Evolutionary conservation across 345 rosid species (phyloP).

Genomic region (Gossypium anomalum): DNA sequence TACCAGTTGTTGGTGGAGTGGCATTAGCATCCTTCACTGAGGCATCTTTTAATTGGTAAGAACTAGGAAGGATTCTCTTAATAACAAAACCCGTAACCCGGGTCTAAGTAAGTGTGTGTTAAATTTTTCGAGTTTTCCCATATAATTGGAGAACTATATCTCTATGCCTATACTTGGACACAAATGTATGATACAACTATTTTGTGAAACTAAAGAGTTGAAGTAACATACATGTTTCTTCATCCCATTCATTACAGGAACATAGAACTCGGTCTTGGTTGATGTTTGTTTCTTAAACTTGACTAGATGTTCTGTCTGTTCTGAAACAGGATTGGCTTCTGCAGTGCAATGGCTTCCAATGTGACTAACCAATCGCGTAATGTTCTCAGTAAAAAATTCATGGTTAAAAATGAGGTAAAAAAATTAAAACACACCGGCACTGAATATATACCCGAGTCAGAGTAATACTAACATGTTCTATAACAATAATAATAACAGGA

Average conservation of each 20-base stretch:
- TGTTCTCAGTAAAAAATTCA: constrained; percentile 73
- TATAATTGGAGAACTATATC: too few species aligned
- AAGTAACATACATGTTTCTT: background rate
- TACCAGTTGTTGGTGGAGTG: constrained; percentile 83
- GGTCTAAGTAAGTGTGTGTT: too few species aligned
- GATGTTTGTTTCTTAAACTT: background rate
- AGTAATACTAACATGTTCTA: background rate
- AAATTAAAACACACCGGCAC: too few species aligned
- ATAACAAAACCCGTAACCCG: background rate
- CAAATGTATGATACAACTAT: too few species aligned
- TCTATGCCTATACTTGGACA: too few species aligned
- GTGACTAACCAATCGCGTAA: constrained; percentile 85
- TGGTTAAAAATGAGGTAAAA: constrained; percentile 58
- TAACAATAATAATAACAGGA: constrained; percentile 37
- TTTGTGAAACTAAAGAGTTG: too few species aligned
- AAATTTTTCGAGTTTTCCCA: too few species aligned
- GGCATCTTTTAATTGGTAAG: constrained; percentile 78
- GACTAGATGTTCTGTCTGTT: constrained; percentile 1
- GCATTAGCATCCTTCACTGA: constrained; percentile 80
- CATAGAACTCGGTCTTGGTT: background rate
- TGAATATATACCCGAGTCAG: background rate
- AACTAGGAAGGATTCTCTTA: background rate
- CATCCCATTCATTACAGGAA: background rate
- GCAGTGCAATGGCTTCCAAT: constrained; percentile 91
- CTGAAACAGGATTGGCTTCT: constrained; percentile 74